These are phyloP conservation scores for Prunus fruticosa DNA, from an alignment of 306 rosid species.

Conservation along the genomic window DNA sequence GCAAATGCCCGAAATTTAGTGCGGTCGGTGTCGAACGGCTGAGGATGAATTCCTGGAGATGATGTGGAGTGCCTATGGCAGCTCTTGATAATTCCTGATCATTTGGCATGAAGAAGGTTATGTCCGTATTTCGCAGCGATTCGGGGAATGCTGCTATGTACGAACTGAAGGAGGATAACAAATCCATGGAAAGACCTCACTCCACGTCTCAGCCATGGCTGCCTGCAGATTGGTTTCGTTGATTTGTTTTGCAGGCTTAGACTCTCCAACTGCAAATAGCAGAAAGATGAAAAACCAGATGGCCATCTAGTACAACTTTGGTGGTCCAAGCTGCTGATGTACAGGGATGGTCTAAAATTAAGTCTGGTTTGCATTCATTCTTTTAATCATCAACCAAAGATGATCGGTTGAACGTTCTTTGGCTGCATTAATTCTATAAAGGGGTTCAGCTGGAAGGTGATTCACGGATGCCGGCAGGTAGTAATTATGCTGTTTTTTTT, in stretches of 20 bases:
- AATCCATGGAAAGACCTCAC: conserved; percentile 50
- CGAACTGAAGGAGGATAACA: conserved; percentile 54
- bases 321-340: background rate
- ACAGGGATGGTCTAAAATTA: background rate
- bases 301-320: conserved; percentile 32
- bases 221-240: conserved; percentile 47
- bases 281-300: conserved; percentile 42
- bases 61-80: conserved; percentile 30
- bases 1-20: conserved; percentile 38
- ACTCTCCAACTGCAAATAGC: conserved; percentile 29
- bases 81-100: conserved; percentile 47
- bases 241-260: conserved; percentile 27
- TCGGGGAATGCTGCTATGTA: conserved; percentile 36
- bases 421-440: conserved; percentile 11
- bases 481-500: background rate
- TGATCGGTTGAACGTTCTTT: background rate
- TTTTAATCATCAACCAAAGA: conserved; percentile 3
- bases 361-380: conserved; percentile 13
- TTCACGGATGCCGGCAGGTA: conserved; percentile 29
- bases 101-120: conserved; percentile 57
- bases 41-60: conserved; percentile 39
- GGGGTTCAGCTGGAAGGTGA: conserved; percentile 28
- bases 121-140: conserved; percentile 28
- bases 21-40: conserved; percentile 55
- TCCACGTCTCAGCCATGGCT: conserved; percentile 62